phyloP scores from a whole-genome alignment of 257 asterid species.

The Agastache rugosa region DNA sequence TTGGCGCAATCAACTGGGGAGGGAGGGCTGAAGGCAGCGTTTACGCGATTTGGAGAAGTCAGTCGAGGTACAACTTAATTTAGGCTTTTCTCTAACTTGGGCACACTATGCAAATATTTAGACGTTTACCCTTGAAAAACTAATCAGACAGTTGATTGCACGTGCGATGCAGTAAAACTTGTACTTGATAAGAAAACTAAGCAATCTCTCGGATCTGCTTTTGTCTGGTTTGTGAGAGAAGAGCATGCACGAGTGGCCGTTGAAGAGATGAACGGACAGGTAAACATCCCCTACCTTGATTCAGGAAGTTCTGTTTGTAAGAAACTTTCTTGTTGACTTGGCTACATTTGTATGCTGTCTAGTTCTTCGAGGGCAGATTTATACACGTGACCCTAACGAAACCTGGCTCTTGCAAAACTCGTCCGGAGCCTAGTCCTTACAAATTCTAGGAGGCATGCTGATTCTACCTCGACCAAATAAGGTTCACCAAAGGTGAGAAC shows the following conservation, averaged over 20 bases:
- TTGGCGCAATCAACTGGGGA: conserved; percentile 55
- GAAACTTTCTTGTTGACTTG: conserved; percentile 12
- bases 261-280: conserved; percentile 63
- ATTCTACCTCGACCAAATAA: background rate
- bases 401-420: conserved; percentile 57
- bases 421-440: conserved; percentile 38
- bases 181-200: conserved; percentile 51
- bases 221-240: conserved; percentile 54
- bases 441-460: conserved; percentile 46
- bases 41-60: conserved; percentile 58
- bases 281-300: conserved; percentile 28
- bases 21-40: conserved; percentile 45
- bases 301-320: conserved; percentile 5
- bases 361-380: conserved; percentile 65
- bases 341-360: conserved; percentile 25
- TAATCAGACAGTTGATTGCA: conserved; percentile 1
- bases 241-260: conserved; percentile 52
- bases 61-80: conserved; percentile 48
- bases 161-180: conserved; percentile 49
- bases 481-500: background rate
- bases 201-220: conserved; percentile 61
- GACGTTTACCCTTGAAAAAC: conserved; percentile 13
- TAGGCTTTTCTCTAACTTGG: conserved; percentile 1
- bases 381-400: conserved; percentile 49
- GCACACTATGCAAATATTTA: conserved; percentile 6